Percentiles rank a stretch among this genome's conserved stretches.
phyloP scores from a whole-genome alignment of 306 rosid genomes.

The Sicyos edulis region DNA sequence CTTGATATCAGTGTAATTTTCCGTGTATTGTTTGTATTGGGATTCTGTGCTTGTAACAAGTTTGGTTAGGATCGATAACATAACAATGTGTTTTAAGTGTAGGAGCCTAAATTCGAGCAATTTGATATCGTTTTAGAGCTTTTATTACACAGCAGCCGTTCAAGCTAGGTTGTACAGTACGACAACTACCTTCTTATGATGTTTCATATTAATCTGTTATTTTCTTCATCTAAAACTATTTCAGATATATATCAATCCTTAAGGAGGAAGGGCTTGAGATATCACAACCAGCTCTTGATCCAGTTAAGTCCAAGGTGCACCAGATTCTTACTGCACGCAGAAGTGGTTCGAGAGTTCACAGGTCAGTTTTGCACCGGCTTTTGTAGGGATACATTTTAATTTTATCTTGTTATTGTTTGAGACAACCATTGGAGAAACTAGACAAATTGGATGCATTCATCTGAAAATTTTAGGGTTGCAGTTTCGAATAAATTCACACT shows the following conservation, averaged over 20 bases:
- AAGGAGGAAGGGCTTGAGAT: conserved; percentile 82
- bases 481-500: not conserved
- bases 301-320: conserved; percentile 70
- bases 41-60: too few species aligned
- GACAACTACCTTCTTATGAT: not conserved
- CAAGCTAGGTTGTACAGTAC: not conserved
- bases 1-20: too few species aligned
- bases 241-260: conserved; percentile 71
- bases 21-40: too few species aligned
- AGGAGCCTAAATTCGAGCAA: not conserved
- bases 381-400: not conserved
- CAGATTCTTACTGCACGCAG: conserved; percentile 69
- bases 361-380: conserved; percentile 36
- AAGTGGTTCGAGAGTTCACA: conserved; percentile 65
- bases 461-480: not conserved
- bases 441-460: not conserved
- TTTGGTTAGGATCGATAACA: too few species aligned
- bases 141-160: not conserved
- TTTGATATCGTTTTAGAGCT: not conserved
- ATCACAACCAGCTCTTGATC: conserved; percentile 97
- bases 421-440: not conserved
- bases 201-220: not conserved
- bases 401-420: not conserved
- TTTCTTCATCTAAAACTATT: conserved; percentile 14
- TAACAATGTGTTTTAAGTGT: not conserved